Conservation (phyloP, 2,329 filamentous ascomycete genomes). For the Pleoardoris graminearum region DNA sequence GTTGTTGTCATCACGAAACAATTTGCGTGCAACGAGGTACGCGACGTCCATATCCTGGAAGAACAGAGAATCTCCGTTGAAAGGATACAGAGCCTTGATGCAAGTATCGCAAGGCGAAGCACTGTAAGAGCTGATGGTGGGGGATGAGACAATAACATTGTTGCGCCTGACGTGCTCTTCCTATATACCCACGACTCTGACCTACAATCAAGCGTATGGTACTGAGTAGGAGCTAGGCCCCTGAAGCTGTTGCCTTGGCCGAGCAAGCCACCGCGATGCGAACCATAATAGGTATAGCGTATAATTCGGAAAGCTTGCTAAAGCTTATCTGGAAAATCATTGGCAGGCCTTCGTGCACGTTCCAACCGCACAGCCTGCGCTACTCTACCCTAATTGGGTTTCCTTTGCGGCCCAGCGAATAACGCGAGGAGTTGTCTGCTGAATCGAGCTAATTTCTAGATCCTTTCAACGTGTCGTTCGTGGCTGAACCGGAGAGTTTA, state of each 20-base stretch:
- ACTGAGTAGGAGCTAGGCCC: not conserved
- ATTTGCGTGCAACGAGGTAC: conserved; percentile 13
- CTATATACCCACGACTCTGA: not conserved
- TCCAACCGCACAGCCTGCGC: not conserved
- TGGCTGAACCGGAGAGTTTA: too few species aligned
- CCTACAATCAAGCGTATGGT: too few species aligned
- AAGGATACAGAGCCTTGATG: too few species aligned
- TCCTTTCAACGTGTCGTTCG: too few species aligned
- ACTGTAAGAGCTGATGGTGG: not conserved
- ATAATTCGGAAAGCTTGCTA: not conserved
- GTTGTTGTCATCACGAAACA: conserved; percentile 7
- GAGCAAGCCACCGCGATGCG: not conserved
- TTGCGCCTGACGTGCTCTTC: not conserved
- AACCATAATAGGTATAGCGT: conserved; percentile 1
- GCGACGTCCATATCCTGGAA: conserved; percentile 4
- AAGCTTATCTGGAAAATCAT: not conserved
- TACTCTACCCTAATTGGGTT: not conserved
- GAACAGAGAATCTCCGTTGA: not conserved
- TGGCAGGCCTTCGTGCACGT: not conserved
- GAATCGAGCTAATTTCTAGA: not conserved
- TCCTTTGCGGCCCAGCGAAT: not conserved
- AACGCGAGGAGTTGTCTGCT: not conserved
- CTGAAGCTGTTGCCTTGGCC: not conserved
- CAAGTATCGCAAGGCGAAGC: not conserved
- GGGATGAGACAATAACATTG: not conserved